Evolutionary conservation across 352 stramenopile genomes (phyloP), one percentile per base, ranked within the genome.

Genomic region (Phytopythium vexans): DNA sequence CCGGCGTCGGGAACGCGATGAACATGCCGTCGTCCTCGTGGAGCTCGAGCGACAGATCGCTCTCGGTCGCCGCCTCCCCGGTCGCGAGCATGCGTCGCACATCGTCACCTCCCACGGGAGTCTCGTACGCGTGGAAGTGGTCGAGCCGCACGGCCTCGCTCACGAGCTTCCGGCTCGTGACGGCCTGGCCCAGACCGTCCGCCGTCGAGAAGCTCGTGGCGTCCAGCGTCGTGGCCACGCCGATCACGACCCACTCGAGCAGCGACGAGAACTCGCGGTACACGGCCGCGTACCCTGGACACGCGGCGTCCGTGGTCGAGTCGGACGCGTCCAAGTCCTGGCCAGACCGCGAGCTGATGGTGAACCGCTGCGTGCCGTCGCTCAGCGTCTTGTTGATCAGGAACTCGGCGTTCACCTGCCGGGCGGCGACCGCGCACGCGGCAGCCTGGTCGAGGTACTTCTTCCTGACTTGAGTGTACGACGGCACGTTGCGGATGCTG

Each of bases 331-430:
- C 49, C 15, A 77, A 57, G 14, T 72, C 52, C 37, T 71, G 56
- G 10, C 79, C 77, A 9, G 74, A 74, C 32, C 60, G 54, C 32
- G 74, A 78, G 58, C 77, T 85, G 67, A 92, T 86, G 32, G 82
- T 92, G 61, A 80, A 88, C 31, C 79, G 78, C 41, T 77, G 64
- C 7, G 78, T 88, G 46, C 79, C 79, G 51, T 88, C 82, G 6
- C 65, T 57, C 34, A 92, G 62, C 40, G 52, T 77, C 66, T 88
- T 89, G 57, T 70, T 46, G 35, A 78, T 59, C 43, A 88, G 43
- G 49, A 88, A 88, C 37, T 66, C 49, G 41, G 58, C 56, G 47
- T 66, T 56, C 50, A 35, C 50, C 44, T 58, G 36, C n/a, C 67
- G 36, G 14, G 51, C 2, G 47, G 65, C 63, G 21, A 89, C 62